Base-by-base conservation (phyloP, 345 rosid genomes). In the Theobroma cacao region DNA sequence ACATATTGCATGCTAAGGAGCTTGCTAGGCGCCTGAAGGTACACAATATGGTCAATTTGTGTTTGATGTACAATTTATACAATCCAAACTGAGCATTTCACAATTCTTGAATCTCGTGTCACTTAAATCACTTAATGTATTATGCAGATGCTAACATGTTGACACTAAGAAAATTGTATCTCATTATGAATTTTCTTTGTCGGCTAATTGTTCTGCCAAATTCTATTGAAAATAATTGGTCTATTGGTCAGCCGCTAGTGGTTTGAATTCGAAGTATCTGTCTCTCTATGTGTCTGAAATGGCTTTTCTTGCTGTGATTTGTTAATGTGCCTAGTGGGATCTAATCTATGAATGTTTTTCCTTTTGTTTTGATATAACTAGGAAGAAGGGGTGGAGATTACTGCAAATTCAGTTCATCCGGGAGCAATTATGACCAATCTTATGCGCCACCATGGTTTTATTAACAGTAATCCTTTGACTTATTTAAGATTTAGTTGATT, bases 391-490 rank as follows among this genome's bases (percentile, higher is more conserved):
- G 87, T 80, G 78, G 81, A 88, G 40, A 83, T 90, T 71, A 90
- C 93, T 34, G 90, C 82, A 12, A 93, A 93, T 86, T 88, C 98
- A 58, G 86, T 93, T 83, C 95, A 93, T 82, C 98, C 96, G 1
- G 96, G 98, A 74, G 50, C 84, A 60, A 89, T 93, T 50, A 81
- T 62, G 78, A 93, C 94, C 75, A 90, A 91, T 81, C 85, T 91
- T 43, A 80, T 89, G 74, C 91, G 90, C 24, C 83, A 89, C 84
- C 86, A 74, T 76, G 81, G 84, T 76, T 15, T 87, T 56, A 1
- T 87, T 34, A 82, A 77, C 22, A 85, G 95, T 90, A 80, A 84
- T 56, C 67, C 34, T 36, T 53, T 20, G 2, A 62, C 20, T 62
- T 43, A 60, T 75, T 22, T 59, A 18, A 30, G 7, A 30, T 41